Base-by-base conservation (phyloP, 192 early-diverging fungal genomes). In the Physocladia obscura region DNA sequence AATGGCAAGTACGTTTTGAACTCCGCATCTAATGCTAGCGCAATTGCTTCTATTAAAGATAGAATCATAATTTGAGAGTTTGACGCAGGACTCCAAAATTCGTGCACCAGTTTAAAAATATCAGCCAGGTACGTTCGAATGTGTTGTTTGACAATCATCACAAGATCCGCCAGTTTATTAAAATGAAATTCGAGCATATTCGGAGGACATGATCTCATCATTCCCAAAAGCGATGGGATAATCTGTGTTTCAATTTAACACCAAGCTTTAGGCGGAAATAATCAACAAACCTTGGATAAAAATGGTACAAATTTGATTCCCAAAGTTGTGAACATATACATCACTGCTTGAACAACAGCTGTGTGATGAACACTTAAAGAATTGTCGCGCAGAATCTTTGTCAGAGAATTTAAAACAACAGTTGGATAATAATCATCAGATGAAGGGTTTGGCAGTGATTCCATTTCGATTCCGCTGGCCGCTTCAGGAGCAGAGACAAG, bases 291-390 rank as follows among this genome's bases (percentile, higher is more conserved):
- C 80, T 91, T 88, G 11, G 91, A 91, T 55, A 95, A 79, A 62
- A 93, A 94, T n/a, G 90, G 91, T 21, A 94, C 93, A 62, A 90
- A 89, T 72, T 94, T 93, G 13, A 94, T 67, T 2, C 93, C 91
- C 48, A 94, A 75, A 0, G 94, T 89, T 51, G 92, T 91, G 80
- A 95, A 98, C 57, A 98, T 95, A 37, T 91, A 91, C 83, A 97
- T 91, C 36, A 97, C 87, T 3, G 94, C 95, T 49, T 93, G 89
- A 38, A 94, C 89, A 0, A 92, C 95, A 3, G 89, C 86, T 15
- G 89, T 89, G 75, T 98, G 94, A 67, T 93, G 90, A 21, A 84
- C 82, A 63, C 87, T 89, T 27, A 96, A 77, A 1, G 90, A 88
- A 4, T 89, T 82, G 74, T 96, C 93, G 48, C 87, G 71, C 36